These are phyloP conservation scores for Corchorus capsularis DNA, from an alignment of 345 rosid species.

Conservation along the genomic window DNA sequence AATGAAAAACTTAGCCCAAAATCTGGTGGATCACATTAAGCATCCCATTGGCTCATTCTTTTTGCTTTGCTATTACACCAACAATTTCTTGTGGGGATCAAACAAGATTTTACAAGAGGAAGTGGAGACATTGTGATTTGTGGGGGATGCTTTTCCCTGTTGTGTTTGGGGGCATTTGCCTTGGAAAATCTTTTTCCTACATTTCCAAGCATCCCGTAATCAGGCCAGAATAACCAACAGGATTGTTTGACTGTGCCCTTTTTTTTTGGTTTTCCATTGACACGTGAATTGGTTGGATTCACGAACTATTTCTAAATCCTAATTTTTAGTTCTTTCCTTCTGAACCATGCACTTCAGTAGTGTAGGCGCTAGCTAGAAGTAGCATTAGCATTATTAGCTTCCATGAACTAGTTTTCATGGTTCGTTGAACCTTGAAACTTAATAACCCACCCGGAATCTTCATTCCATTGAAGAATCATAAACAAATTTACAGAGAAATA, in stretches of 20 bases:
- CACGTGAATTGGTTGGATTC: neutral
- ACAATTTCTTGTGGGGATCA: no score
- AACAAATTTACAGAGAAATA: no score
- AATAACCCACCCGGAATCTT: neutral
- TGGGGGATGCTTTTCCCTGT: neutral
- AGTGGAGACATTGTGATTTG: neutral
- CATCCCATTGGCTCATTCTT: neutral
- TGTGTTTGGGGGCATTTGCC: neutral
- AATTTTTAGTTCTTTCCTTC: neutral
- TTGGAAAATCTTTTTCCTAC: neutral
- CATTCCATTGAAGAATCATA: neutral
- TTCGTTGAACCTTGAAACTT: constrained; percentile 1
- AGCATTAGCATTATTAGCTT: no score
- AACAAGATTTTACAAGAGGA: neutral
- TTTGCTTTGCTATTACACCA: no score
- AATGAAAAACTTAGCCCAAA: neutral
- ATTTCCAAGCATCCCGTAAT: neutral
- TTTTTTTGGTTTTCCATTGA: neutral
- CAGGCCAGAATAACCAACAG: neutral
- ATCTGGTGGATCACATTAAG: constrained; percentile 4
- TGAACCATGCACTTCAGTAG: neutral
- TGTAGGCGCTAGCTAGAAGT: no score
- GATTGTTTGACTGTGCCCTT: neutral
- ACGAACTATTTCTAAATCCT: neutral
- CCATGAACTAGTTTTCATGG: neutral